phyloP scores from a whole-genome alignment of 139 green algal species.

The Diplosphaera chodatii region DNA sequence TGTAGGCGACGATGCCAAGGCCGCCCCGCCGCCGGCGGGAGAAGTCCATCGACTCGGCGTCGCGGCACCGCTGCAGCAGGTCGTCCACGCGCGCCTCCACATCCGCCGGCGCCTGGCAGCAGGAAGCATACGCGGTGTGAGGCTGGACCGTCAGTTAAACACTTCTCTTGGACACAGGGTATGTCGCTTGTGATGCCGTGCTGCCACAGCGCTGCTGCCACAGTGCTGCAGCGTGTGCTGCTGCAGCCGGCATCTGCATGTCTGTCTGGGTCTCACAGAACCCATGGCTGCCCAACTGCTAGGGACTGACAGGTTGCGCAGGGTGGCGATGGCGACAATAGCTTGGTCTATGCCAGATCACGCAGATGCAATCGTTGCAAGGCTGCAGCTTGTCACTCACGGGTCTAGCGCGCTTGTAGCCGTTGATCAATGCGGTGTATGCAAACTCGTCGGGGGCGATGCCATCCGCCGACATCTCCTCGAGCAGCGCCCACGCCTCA shows the following conservation, averaged over 20 bases:
- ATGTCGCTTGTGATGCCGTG: too few species aligned
- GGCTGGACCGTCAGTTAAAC: too few species aligned
- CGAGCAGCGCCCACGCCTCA: neutral
- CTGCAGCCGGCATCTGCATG: too few species aligned
- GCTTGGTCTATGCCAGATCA: neutral
- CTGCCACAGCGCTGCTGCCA: too few species aligned
- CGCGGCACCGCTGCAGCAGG: neutral
- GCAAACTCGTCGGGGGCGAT: constrained; percentile 5
- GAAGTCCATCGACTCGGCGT: neutral
- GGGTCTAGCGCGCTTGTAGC: constrained; percentile 4
- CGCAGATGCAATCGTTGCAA: neutral
- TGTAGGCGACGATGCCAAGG: constrained; percentile 13
- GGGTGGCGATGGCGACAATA: too few species aligned
- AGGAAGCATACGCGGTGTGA: too few species aligned
- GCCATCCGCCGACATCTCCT: constrained; percentile 1
- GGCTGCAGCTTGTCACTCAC: constrained; percentile 4
- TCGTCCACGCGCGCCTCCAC: neutral
- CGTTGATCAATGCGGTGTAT: constrained; percentile 11
- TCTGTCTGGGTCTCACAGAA: too few species aligned
- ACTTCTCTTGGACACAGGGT: too few species aligned
- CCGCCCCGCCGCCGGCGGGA: neutral
- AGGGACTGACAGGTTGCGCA: too few species aligned
- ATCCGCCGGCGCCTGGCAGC: neutral
- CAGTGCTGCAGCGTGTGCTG: too few species aligned
- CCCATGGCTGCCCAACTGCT: too few species aligned